Base-by-base conservation (phyloP, 2,329 filamentous ascomycete species). In the Dothidotthia symphoricarpi region DNA sequence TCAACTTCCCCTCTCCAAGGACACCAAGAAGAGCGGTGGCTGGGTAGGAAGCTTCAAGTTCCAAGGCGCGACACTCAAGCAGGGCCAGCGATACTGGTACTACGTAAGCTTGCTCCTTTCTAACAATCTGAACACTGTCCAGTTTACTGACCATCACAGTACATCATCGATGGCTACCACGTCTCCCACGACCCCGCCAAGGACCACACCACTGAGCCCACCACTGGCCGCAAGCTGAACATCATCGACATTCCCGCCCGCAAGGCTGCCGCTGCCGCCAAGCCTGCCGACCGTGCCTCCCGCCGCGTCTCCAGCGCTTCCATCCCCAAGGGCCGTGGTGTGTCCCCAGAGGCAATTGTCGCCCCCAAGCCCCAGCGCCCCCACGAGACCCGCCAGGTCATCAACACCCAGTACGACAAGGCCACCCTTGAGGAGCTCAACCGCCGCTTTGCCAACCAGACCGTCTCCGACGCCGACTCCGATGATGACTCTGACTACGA, bases 111-210 rank as follows among this genome's bases (percentile, higher is more conserved):
- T n/a, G n/a, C n/a, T n/a, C n/a, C n/a, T n/a, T n/a, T n/a, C n/a
- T n/a, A n/a, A n/a, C n/a, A n/a, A n/a, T 29, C n/a, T 31, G 14
- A 16, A 28, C 25, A 6, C 9, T 9, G 19, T 22, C 9, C 19
- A 22, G 9, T 19, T 29, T 13, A 31, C 10, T 3, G 28, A n/a
- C 10, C 11, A 16, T 10, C 8, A 15, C 35, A 54, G 46, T 98
- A 96, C 80, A 96, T 97, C 82, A 93, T 97, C 70, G 93, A 98
- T 70, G 93, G 93, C 59, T 96, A 96, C 82, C 90, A 96, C 71
- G 85, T 95, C 69, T 90, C 90, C 47, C 91, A 97, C 79, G 93
- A 97, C 75, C 90, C 91, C 56, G 87, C 86, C 69, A 84, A 89
- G 68, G 77, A 86, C 63, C 91, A 85, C 66, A 94, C 87, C 65